Evolutionary conservation across 176 grass and related monocot genomes (phyloP).

Genomic region (Juncus inflexus): DNA sequence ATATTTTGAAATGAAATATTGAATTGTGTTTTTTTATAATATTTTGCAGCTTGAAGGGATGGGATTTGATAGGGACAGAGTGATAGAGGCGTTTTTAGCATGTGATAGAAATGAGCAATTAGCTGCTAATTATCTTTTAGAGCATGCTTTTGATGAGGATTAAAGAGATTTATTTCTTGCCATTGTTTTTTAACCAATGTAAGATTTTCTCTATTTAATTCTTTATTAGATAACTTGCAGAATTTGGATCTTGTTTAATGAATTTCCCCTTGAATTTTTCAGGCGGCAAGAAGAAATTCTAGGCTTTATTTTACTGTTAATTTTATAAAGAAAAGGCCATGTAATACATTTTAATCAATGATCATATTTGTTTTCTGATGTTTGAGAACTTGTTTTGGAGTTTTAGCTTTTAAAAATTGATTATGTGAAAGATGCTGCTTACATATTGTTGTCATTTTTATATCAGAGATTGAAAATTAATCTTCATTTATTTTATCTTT

Average conservation of each 20-base stretch:
- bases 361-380: background rate
- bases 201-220: conserved; percentile 8
- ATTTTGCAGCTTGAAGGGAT: conserved; percentile 71
- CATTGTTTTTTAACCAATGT: conserved; percentile 19
- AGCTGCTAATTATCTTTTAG: conserved; percentile 89
- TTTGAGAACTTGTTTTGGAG: background rate
- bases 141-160: conserved; percentile 78
- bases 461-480: background rate
- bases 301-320: conserved; percentile 7
- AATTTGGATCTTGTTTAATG: background rate
- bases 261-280: background rate
- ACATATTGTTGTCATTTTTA: background rate
- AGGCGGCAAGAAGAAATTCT: background rate
- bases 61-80: conserved; percentile 77
- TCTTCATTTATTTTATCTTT: background rate
- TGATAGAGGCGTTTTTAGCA: conserved; percentile 85
- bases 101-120: conserved; percentile 92
- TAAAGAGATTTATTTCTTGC: conserved; percentile 26
- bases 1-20: conserved; percentile 2
- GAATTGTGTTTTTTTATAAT: background rate
- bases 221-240: too few relatives aligned
- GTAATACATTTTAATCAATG: conserved; percentile 13
- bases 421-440: conserved; percentile 16
- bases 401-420: conserved; percentile 13
- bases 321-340: conserved; percentile 18